These are phyloP conservation scores for Botrytis paeoniae DNA, from an alignment of 2,329 filamentous ascomycete species.

Conservation along the genomic window DNA sequence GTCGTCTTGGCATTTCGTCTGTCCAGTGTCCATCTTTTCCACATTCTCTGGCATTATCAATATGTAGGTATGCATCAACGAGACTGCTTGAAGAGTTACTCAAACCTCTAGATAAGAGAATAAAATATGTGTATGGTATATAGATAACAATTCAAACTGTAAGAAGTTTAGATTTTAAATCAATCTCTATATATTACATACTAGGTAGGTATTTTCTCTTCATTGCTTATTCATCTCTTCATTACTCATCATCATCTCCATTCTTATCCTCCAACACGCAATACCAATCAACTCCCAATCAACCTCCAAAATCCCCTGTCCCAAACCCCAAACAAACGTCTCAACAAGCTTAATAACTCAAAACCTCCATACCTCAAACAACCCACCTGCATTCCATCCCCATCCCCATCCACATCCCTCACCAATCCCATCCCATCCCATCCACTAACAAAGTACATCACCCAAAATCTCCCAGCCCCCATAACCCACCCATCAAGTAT, in stretches of 20 bases:
- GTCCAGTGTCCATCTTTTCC: background rate
- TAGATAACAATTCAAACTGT: background rate
- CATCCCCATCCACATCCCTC: background rate
- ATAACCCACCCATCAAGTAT: background rate
- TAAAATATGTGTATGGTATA: background rate
- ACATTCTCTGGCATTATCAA: background rate
- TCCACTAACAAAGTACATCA: background rate
- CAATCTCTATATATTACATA: too few species aligned
- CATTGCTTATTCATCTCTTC: background rate
- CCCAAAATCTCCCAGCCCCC: background rate
- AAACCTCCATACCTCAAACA: background rate
- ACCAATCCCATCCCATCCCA: background rate
- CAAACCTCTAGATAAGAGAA: background rate
- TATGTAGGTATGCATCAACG: background rate
- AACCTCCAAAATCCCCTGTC: background rate
- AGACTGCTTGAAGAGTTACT: background rate
- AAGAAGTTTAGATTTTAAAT: background rate
- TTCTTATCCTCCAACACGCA: background rate
- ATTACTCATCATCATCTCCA: too few species aligned
- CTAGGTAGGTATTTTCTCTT: background rate
- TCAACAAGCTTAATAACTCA: slow-evolving; percentile 8
- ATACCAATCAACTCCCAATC: background rate
- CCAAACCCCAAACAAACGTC: background rate
- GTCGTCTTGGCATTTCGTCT: background rate
- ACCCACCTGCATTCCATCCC: background rate